Conservation (phyloP, 768 basidiomycete species). For the Xerocomus brunneocitrinus region DNA sequence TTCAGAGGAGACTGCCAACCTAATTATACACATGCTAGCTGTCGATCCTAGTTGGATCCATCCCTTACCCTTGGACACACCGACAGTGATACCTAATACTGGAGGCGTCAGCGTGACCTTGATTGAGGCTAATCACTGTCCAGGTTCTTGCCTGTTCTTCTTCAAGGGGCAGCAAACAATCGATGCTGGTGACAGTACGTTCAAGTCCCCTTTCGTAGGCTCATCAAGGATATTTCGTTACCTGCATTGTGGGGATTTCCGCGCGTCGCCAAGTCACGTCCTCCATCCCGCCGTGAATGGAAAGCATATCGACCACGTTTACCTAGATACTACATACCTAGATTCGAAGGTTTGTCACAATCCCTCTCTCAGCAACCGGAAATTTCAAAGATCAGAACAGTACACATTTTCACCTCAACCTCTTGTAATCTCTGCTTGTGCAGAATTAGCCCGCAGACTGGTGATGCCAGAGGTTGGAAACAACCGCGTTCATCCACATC, state of each 20-base stretch:
- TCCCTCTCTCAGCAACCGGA: not conserved
- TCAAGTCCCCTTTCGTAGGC: constrained; percentile 68
- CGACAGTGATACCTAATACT: constrained; percentile 73
- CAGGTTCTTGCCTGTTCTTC: constrained; percentile 90
- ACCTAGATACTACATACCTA: constrained; percentile 95
- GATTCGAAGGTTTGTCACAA: constrained; percentile 63
- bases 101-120: constrained; percentile 85
- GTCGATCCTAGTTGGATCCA: constrained; percentile 89
- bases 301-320: constrained; percentile 81
- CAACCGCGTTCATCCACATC: constrained; percentile 21
- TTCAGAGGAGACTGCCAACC: constrained; percentile 75
- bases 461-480: constrained; percentile 38
- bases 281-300: constrained; percentile 79
- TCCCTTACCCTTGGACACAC: constrained; percentile 75
- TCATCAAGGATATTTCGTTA: constrained; percentile 73
- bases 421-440: constrained; percentile 91
- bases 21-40: constrained; percentile 86
- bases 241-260: constrained; percentile 92
- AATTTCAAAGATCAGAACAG: constrained; percentile 32
- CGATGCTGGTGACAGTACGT: constrained; percentile 80
- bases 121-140: constrained; percentile 99
- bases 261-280: constrained; percentile 85
- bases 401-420: constrained; percentile 96
- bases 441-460: constrained; percentile 66
- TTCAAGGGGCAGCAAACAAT: constrained; percentile 91